phyloP scores from a whole-genome alignment of 441 rosid species.

The Raphanus hybrid region DNA sequence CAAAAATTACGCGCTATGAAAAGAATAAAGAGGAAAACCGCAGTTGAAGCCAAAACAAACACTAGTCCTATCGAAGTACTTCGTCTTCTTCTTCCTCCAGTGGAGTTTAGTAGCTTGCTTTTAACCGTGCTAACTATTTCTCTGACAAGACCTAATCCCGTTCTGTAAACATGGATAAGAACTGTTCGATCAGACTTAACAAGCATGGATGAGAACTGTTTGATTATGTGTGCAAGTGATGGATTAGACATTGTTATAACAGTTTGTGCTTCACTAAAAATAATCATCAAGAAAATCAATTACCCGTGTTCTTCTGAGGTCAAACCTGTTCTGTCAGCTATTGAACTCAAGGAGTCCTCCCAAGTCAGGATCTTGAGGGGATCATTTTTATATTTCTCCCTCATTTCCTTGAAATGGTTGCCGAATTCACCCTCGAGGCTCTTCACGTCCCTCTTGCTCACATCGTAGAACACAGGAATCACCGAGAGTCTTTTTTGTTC shows the following conservation, averaged over 20 bases:
- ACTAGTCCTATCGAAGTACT: background rate
- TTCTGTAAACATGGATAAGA: background rate
- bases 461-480: constrained; percentile 26
- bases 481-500: background rate
- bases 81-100: background rate
- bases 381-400: background rate
- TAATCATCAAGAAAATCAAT: background rate
- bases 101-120: background rate
- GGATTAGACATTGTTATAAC: background rate
- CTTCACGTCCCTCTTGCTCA: constrained; percentile 5
- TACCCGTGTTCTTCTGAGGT: constrained; percentile 21
- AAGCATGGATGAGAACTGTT: background rate
- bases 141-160: constrained; percentile 26
- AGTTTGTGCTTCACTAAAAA: background rate
- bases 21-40: constrained; percentile 11
- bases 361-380: constrained; percentile 1
- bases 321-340: background rate
- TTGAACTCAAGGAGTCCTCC: constrained; percentile 10
- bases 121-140: background rate
- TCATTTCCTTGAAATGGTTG: background rate
- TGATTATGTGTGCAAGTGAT: too few relatives aligned
- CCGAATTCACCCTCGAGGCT: constrained; percentile 3
- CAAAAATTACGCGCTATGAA: background rate
- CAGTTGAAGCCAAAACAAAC: constrained; percentile 15
- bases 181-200: background rate